Evolutionary conservation across 2,329 filamentous ascomycete genomes (phyloP), one percentile per base, ranked within the genome.

Genomic region (Beauveria sp.): DNA sequence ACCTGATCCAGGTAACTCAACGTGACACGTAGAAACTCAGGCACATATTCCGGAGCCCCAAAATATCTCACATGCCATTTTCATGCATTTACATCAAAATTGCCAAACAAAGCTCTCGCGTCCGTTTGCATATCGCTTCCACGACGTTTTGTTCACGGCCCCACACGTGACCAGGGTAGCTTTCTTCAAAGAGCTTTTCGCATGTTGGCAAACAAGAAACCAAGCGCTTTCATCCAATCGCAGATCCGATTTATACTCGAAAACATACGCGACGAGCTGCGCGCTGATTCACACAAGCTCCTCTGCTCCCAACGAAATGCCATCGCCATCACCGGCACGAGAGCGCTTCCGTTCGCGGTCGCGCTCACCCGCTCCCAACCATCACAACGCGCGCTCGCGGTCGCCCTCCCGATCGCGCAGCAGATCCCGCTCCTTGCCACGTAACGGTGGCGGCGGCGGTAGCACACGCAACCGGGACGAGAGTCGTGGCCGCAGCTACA

Each of bases 291-390:
- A 24, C n/a, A 31, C 2, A 16, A 18, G 5, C 8, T 40, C 22
- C 18, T 60, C 3, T 6, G 34, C 12, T 18, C 24, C 18, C 3
- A 18, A 22, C 31, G 43, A 9, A 10, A 62, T 62, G 61, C 20
- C 48, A 3, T 58, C 61, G 24, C 38, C 38, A 38, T 74, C 72
- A 38, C 69, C 71, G 24, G 72, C 73, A n/a, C 68, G 69, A 43
- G 70, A 67, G 61, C 74, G 71, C 12, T 61, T 68, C 42, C 69
- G 70, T 62, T 74, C 74, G n/a, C 65, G 68, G 40, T 71, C 75
- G 40, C 72, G 73, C 55, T 76, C 75, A 24, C 8, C 46, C 9
- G 40, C 24, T 4, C 16, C 38, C 16, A 61, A 61, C 28, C 42
- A 60, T 8, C 40, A 43, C 42, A 49, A 18, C 50, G n/a, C 46